These are phyloP conservation scores for Nothophytophthora sp. DNA, from an alignment of 352 stramenopile species.

Conservation along the genomic window DNA sequence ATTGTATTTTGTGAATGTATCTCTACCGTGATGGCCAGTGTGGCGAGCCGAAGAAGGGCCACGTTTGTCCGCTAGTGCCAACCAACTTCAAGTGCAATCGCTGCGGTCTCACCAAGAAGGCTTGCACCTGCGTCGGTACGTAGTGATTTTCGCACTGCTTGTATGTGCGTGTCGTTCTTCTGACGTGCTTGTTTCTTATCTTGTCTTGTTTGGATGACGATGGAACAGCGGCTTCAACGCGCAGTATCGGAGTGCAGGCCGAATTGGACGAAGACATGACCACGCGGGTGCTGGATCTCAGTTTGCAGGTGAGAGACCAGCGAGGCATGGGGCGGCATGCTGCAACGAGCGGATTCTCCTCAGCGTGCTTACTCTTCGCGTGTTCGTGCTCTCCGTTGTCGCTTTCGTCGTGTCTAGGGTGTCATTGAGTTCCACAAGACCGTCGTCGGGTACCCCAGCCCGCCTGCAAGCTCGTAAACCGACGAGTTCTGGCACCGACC, in stretches of 20 bases:
- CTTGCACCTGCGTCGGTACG: conserved; percentile 70
- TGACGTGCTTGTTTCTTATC: conserved; percentile 5
- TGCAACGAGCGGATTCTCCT: no score
- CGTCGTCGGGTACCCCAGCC: conserved; percentile 46
- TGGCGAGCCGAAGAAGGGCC: conserved; percentile 85
- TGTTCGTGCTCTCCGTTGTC: no score
- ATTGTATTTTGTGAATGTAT: no score
- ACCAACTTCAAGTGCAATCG: conserved; percentile 84
- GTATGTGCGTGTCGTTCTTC: not conserved
- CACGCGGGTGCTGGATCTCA: conserved; percentile 70
- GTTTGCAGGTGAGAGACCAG: conserved; percentile 49
- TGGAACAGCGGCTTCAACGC: conserved; percentile 52
- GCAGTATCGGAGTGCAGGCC: conserved; percentile 70
- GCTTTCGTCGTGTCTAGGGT: conserved; percentile 51
- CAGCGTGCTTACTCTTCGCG: no score
- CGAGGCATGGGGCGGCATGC: no score
- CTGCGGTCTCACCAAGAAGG: conserved; percentile 76
- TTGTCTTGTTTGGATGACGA: not conserved
- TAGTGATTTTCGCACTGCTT: not conserved
- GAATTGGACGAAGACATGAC: conserved; percentile 88
- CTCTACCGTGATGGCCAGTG: conserved; percentile 32
- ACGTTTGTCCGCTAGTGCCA: conserved; percentile 81
- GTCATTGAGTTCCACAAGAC: conserved; percentile 76
- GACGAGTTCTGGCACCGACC: conserved; percentile 5
- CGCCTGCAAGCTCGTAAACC: conserved; percentile 28